Conservation (phyloP, 331 rosid genomes). For the Malus hybrid region DNA sequence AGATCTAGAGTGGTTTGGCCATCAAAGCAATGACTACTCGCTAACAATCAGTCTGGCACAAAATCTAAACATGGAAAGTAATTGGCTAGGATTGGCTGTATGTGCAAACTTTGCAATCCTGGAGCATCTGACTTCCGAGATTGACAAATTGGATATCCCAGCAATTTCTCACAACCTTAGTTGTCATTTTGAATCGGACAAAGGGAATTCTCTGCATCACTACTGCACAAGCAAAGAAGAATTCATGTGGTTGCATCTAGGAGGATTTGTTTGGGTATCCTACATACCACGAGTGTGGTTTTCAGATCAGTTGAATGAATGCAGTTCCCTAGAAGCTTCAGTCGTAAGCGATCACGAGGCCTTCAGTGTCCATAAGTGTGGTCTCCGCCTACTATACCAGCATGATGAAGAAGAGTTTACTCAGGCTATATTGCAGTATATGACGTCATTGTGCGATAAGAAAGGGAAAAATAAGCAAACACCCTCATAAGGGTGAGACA, state of each 20-base stretch:
- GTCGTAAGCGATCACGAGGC: slow-evolving; percentile 1
- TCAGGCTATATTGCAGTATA: neutral
- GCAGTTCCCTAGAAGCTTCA: neutral
- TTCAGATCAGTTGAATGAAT: neutral
- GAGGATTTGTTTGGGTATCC: slow-evolving; percentile 13
- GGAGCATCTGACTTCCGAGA: neutral
- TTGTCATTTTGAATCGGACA: neutral
- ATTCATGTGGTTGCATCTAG: neutral
- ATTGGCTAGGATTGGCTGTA: slow-evolving; percentile 2
- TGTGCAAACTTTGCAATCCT: neutral
- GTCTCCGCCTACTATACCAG: neutral
- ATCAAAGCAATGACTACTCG: neutral
- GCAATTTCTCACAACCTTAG: neutral
- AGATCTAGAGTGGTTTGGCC: neutral
- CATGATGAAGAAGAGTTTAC: neutral
- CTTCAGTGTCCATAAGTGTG: neutral
- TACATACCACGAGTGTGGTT: slow-evolving; percentile 7
- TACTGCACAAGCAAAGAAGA: slow-evolving; percentile 7
- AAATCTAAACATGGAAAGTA: neutral
- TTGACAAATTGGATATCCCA: neutral
- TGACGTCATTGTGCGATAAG: neutral
- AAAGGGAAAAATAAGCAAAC: neutral
- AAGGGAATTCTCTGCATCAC: neutral
- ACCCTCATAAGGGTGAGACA: no score
- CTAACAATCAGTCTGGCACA: neutral